Conservation (phyloP, 1,284 basidiomycete species). For the Coniferiporia weirii region DNA sequence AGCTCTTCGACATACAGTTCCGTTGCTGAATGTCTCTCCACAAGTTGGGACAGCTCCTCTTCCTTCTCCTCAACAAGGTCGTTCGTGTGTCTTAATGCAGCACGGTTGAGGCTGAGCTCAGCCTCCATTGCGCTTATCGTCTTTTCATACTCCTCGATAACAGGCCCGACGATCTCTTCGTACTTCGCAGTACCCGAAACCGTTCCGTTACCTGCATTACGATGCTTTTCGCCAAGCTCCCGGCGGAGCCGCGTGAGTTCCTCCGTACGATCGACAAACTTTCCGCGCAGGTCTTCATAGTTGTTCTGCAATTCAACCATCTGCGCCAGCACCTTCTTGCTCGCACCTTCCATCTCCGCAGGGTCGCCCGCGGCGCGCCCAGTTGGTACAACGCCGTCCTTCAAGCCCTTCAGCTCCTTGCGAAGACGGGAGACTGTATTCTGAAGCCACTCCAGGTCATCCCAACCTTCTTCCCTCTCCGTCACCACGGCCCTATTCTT, state of each 20-base stretch:
- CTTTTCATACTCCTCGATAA: constrained; percentile 98
- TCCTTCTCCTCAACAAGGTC: constrained; percentile 90
- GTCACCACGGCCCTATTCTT: constrained; percentile 92
- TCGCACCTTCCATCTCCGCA: constrained; percentile 48
- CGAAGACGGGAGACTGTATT: constrained; percentile 78
- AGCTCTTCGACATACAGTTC: constrained; percentile 88
- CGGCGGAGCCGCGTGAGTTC: constrained; percentile 75
- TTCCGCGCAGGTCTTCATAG: constrained; percentile 79
- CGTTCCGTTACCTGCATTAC: constrained; percentile 48
- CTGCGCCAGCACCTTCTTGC: constrained; percentile 70
- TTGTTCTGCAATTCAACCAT: constrained; percentile 76
- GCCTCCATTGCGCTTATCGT: constrained; percentile 94
- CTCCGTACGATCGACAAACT: constrained; percentile 81
- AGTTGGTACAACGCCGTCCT: constrained; percentile 50
- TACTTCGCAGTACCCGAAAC: constrained; percentile 77
- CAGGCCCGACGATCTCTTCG: constrained; percentile 94
- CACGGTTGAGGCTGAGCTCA: constrained; percentile 85
- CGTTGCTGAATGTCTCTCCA: constrained; percentile 68
- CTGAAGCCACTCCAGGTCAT: constrained; percentile 96
- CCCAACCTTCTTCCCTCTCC: constrained; percentile 97
- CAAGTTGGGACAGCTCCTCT: constrained; percentile 61
- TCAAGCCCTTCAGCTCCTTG: constrained; percentile 77
- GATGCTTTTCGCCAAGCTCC: constrained; percentile 70
- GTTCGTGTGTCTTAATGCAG: constrained; percentile 85
- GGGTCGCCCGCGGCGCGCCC: constrained; percentile 20